Base-by-base conservation (phyloP, 2,329 filamentous ascomycete species). In the Pezicula carpinea region DNA sequence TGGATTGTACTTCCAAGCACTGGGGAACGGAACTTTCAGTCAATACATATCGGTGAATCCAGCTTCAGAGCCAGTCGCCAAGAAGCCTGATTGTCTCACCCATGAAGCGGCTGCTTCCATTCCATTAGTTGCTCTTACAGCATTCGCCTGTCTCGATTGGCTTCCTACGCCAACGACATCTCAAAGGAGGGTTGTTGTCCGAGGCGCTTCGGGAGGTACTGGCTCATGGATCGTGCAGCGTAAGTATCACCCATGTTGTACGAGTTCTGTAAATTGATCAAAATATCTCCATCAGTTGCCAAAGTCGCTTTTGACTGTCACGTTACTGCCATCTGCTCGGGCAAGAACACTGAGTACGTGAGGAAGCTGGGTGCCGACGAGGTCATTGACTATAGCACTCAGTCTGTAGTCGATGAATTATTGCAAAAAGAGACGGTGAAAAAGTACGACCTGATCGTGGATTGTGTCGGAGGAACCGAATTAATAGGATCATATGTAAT, bases 41-140 rank as follows among this genome's bases (percentile, higher is more conserved):
- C 47, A 60, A 43, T 60, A 60, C 33, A 53, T 61, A 17, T 54
- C 49, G 26, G 21, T 62, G 18, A 53, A 61, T 39, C 59, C 60
- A 26, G 21, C 42, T 15, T 50, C 51, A 2, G 50, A 57, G 26
- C 56, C 59, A 10, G 44, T 61, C 35, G 55, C 53, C 17, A 57
- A 55, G 44, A 74, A 73, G 50, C 71, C 72, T 0, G 57, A 56
- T 10, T 63, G 60, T 22, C 46, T 73, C 5, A 66, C 67, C 2
- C 71, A 72, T 46, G 62, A 63, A 22, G 65, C 70, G 29, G 70
- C 71, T 21, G 68, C 70, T 11, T 68, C 69, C 0, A 63, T 74
- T 17, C 70, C 71, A 7, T 56, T 73, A n/a, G 69, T 68, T 10
- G 65, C 61, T 6, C 52, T 70, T 43, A 73, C 70, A 13, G 67